Evolutionary conservation across 2,329 filamentous ascomycete species (phyloP), one percentile per base, ranked within the genome.

Genomic region (Stachybotrys chartarum): DNA sequence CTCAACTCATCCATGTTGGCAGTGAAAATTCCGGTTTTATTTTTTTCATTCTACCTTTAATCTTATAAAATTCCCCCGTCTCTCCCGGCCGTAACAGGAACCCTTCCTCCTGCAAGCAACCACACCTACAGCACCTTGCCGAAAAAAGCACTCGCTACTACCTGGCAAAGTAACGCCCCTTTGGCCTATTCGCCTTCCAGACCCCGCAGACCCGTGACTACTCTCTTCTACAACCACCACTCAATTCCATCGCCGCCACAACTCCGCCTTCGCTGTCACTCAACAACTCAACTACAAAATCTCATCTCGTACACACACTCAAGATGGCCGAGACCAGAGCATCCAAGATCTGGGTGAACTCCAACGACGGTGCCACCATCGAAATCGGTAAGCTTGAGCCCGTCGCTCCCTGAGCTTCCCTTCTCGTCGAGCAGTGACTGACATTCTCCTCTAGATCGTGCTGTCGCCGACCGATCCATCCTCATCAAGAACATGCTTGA

Each of bases 401-500:
- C 35, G 46, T 11, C 30, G 51, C 45, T 45, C 18, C 35, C 35
- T 50, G 24, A 54, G 17, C 24, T 17, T 11, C 39, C n/a, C 18
- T n/a, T 24, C n/a, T 56, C 47, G 46, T 35, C 16, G 49, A 55
- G 54, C 55, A 55, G 58, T 56, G 17, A 53, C 52, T 56, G 44
- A 57, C 54, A 45, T 30, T 35, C 47, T 47, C 42, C 32, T 51
- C 31, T 59, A 89, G 91, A 96, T 61, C 90, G 90, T 61, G 79
- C 83, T 44, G 89, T 97, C 58, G 91, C 90, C 47, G 91, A 96
- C 78, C 90, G 93, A 62, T 96, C 91, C 3, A 85, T 97, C 67
- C 81, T 99, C 54, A 95, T 99, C 79, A 97, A 96, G 85, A 96
- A 97, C 80, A 87, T 99, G 87, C 83, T 99, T 50, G 92, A 96